Conservation (phyloP, 164 flowering plant species). For the Tetracentron sinense region DNA sequence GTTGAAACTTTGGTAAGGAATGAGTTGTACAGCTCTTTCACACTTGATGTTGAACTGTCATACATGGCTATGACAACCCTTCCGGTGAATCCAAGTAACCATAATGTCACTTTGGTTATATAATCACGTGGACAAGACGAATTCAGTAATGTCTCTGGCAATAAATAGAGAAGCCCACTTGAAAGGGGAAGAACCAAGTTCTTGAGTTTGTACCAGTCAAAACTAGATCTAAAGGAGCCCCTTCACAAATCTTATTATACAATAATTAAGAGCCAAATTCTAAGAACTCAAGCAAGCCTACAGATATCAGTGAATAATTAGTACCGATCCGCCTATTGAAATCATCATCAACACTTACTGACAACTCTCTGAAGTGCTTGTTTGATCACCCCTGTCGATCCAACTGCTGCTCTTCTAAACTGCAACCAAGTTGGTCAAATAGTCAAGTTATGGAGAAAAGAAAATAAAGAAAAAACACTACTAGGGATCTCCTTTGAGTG, state of each 20-base stretch:
- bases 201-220: too few species aligned
- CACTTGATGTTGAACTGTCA: neutral
- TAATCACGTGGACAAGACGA: too few species aligned
- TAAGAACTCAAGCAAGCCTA: too few species aligned
- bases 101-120: too few species aligned
- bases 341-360: slow-evolving; percentile 8
- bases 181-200: too few species aligned
- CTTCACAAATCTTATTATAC: too few species aligned
- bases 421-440: slow-evolving; percentile 30
- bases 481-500: neutral
- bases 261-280: too few species aligned
- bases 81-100: neutral
- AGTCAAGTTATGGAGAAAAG: neutral
- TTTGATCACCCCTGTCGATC: slow-evolving; percentile 59
- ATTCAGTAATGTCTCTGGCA: too few species aligned
- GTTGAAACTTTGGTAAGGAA: neutral
- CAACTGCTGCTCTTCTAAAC: slow-evolving; percentile 53
- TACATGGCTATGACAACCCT: too few species aligned
- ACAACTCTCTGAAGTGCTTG: slow-evolving; percentile 55
- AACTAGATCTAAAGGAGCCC: too few species aligned
- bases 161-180: too few species aligned
- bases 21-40: neutral
- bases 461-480: neutral
- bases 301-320: too few species aligned
- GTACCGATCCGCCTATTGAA: neutral